phyloP scores from a whole-genome alignment of 768 basidiomycete species.

The Boletus coccyginus region DNA sequence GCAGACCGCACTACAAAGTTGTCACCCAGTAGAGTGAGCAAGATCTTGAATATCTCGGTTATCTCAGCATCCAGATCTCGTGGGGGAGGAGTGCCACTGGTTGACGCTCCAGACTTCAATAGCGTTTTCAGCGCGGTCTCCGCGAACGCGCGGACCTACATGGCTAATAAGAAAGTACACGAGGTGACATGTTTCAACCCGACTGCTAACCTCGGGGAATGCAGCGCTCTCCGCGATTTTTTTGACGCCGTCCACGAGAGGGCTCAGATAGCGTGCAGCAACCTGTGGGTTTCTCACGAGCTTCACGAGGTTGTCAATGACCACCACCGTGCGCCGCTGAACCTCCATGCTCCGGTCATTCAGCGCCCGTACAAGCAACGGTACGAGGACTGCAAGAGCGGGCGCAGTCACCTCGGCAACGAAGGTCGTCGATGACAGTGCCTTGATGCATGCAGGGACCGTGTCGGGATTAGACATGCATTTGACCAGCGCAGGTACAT shows the following conservation, averaged over 20 bases:
- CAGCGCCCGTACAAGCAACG: constrained; percentile 84
- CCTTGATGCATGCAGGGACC: constrained; percentile 91
- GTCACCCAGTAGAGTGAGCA: constrained; percentile 60
- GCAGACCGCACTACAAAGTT: constrained; percentile 41
- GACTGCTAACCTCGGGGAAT: constrained; percentile 78
- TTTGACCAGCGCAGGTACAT: constrained; percentile 86
- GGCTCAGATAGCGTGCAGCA: constrained; percentile 84
- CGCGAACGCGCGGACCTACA: constrained; percentile 86
- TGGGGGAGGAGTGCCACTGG: constrained; percentile 62
- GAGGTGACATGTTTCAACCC: constrained; percentile 1
- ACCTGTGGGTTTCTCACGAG: constrained; percentile 89
- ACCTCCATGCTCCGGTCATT: constrained; percentile 97
- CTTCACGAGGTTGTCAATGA: constrained; percentile 95
- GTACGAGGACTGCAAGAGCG: constrained; percentile 94
- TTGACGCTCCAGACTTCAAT: constrained; percentile 79
- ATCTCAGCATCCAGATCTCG: constrained; percentile 71
- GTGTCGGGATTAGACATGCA: constrained; percentile 91
- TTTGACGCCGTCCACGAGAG: constrained; percentile 86
- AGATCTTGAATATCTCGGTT: constrained; percentile 48
- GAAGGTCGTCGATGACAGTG: constrained; percentile 91
- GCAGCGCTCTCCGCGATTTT: constrained; percentile 89
- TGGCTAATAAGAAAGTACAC: constrained; percentile 11
- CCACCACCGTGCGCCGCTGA: constrained; percentile 90
- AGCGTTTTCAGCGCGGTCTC: constrained; percentile 79
- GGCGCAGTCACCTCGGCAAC: constrained; percentile 96